Evolutionary conservation across 2,329 filamentous ascomycete species (phyloP), one percentile per base, ranked within the genome.

Genomic region (Pyrenochaeta sp.): DNA sequence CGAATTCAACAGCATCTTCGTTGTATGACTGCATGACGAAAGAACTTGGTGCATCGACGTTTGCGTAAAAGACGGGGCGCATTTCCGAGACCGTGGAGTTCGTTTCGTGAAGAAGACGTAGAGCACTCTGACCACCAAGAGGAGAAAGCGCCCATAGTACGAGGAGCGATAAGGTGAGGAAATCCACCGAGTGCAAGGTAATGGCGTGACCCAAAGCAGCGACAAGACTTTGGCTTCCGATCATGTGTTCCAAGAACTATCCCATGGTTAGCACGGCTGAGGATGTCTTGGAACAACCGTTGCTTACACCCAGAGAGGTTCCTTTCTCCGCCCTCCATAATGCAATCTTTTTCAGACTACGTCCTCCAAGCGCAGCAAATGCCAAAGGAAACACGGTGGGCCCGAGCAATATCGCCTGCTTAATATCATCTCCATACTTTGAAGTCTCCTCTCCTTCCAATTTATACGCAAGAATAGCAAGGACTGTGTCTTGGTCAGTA

Each of bases 131-230:
- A 13, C 56, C 58, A 7, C 58, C 58, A 10, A 61, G 32, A 6
- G 58, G 58, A 3, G 58, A 61, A 1, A 61, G 37, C 15, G 46
- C 42, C 53, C 57, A 60, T 2, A 60, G 30, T 3, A 49, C 20
- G 4, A 59, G 35, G 1, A 62, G 35, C 21, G 14, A 31, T 7
- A 46, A 19, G 6, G 43, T 46, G 7, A 41, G 36, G n/a, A 46
- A 22, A n/a, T 41, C 36, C 24, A 36, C 26, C 6, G 36, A 41
- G 10, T 32, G 43, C 4, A 46, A 27, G 2, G 43, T 41, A 15
- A 41, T 41, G 7, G 43, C 43, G 10, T 46, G 43, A 9, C 37
- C 43, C 1, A 46, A 17, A 3, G 43, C 31, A 26, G 43, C 30
- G 15, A 46, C 36, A 4, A 46, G 31, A 8, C 36, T 46, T 18